Evolutionary conservation across 2,329 filamentous ascomycete species (phyloP).

Genomic region (Diplodia scrobiculata): DNA sequence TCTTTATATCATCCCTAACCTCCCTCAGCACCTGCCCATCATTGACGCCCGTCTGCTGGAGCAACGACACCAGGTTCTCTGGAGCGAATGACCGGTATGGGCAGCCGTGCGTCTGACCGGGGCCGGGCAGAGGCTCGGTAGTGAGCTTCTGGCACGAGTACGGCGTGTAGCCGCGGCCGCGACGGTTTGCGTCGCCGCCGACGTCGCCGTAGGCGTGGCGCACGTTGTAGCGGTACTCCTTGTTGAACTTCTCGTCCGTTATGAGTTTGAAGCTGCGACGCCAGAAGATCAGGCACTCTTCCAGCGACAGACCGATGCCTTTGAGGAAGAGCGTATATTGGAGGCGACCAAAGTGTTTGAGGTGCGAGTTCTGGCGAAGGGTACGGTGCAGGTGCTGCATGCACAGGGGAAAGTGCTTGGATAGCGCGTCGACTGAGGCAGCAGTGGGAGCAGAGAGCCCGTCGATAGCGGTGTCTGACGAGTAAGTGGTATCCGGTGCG

Average conservation of each 20-base stretch:
- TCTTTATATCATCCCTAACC: conserved; percentile 85
- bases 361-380: conserved; percentile 80
- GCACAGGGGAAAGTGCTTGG: conserved; percentile 83
- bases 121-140: conserved; percentile 81
- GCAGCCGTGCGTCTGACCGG: conserved; percentile 91
- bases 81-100: conserved; percentile 89
- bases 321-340: conserved; percentile 98
- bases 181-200: conserved; percentile 83
- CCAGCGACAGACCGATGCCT: conserved; percentile 86
- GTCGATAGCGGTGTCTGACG: conserved; percentile 73
- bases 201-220: conserved; percentile 95
- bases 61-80: conserved; percentile 77
- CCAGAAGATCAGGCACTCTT: conserved; percentile 93
- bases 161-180: conserved; percentile 83
- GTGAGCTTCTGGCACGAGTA: conserved; percentile 95
- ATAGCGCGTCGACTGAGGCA: conserved; percentile 71
- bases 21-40: conserved; percentile 77
- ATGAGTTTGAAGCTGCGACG: conserved; percentile 79
- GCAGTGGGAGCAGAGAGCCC: conserved; percentile 63
- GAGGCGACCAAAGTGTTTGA: conserved; percentile 89
- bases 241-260: conserved; percentile 93
- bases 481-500: conserved; percentile 83
- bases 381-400: conserved; percentile 90
- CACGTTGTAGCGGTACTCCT: conserved; percentile 96
- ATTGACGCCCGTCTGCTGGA: conserved; percentile 76